Base-by-base conservation (phyloP, 2,329 filamentous ascomycete species). In the Taxawa tesnikishii region DNA sequence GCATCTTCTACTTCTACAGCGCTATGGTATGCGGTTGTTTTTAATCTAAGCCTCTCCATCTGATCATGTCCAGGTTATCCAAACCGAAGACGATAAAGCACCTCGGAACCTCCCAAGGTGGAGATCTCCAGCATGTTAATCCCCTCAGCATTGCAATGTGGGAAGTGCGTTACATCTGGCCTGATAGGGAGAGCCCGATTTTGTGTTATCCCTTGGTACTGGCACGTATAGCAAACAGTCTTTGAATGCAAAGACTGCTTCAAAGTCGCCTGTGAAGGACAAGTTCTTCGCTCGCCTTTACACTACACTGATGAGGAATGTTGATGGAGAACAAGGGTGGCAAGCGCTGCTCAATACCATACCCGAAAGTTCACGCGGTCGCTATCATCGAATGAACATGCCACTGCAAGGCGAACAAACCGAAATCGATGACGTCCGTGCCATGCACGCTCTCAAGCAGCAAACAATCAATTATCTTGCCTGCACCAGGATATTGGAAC, bases 121-220 rank as follows among this genome's bases (percentile, higher is more conserved):
- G 49, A 14, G 47, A 46, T 3, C 36, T 53, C 3, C 29, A 43
- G n/a, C 36, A 51, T 25, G 50, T 50, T 28, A 51, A 51, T 31
- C 48, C 45, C 2, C 29, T 43, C 3, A 39, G 39, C 6, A 33
- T 50, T 16, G 44, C 44, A 9, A 28, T 37, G 13, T 47, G 38
- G 37, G 47, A 52, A 30, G 37, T 29, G 11, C 35, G 35, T 8
- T 31, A 34, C n/a, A 24, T 51, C 5, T 51, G 40, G 49, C 48
- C 46, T 6, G 33, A 42, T 1, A 38, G 36, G 36, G 26, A n/a
- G 16, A 35, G 5, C 37, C 42, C 2, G 47, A 51, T 29, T 41
- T 49, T 24, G 39, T 41, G 3, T 25, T 52, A 5, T 50, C 43
- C 11, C 36, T 53, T 9, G 47, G 48, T 10, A 48, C 46, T 7